phyloP scores from a whole-genome alignment of 805 yeast species.

The Saturnispora mendoncae region DNA sequence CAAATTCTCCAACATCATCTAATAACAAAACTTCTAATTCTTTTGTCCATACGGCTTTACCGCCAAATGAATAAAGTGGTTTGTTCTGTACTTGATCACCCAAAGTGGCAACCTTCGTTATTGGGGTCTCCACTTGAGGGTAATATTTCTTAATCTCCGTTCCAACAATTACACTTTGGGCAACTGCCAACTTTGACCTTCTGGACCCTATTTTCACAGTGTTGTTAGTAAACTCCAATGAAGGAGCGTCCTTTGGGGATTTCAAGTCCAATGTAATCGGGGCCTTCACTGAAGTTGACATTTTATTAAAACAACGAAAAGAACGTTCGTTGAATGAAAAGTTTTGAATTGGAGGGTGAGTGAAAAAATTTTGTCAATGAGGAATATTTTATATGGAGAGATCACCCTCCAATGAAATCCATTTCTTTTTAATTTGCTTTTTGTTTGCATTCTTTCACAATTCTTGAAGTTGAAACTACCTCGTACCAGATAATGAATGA shows the following conservation, averaged over 20 bases:
- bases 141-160: slow-evolving; percentile 43
- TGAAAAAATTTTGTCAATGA: too few relatives aligned
- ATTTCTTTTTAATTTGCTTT: too few relatives aligned
- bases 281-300: slow-evolving; percentile 7
- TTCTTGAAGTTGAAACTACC: too few relatives aligned
- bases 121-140: slow-evolving; percentile 63
- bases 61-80: slow-evolving; percentile 92
- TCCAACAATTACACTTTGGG: slow-evolving; percentile 72
- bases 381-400: too few relatives aligned
- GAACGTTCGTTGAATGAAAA: not conserved
- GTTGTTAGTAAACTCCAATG: slow-evolving; percentile 6
- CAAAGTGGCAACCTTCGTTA: slow-evolving; percentile 71
- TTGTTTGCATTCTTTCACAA: too few relatives aligned
- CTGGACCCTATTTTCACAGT: slow-evolving; percentile 69
- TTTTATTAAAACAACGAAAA: not conserved
- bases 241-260: slow-evolving; percentile 5
- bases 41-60: slow-evolving; percentile 93
- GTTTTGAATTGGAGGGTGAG: not conserved
- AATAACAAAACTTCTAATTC: slow-evolving; percentile 79
- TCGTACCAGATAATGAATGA: not conserved
- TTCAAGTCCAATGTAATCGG: slow-evolving; percentile 12
- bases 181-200: slow-evolving; percentile 77
- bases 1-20: slow-evolving; percentile 51
- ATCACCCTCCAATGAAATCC: too few relatives aligned
- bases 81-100: slow-evolving; percentile 83